These are phyloP conservation scores for Picea abies DNA, from an alignment of 83 land plant genomes.

Conservation along the genomic window DNA sequence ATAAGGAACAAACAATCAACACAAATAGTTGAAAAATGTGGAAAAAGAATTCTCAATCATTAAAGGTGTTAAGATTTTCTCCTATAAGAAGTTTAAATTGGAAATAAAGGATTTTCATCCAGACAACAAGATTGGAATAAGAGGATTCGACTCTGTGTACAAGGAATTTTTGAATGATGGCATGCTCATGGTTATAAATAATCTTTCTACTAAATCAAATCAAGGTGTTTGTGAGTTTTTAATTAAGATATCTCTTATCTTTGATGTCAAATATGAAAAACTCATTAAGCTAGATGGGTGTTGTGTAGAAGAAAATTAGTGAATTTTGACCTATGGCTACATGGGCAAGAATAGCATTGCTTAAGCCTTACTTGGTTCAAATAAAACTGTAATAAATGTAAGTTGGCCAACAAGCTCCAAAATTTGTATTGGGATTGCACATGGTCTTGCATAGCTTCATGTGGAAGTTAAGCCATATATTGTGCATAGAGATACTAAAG, in stretches of 20 bases:
- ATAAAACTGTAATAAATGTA: conserved; percentile 4
- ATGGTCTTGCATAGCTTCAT: conserved; percentile 45
- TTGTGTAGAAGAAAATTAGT: conserved; percentile 16
- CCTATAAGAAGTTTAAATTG: too few species aligned
- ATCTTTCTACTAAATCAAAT: conserved; percentile 45
- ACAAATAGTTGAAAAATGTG: too few species aligned
- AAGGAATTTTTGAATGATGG: conserved; percentile 59
- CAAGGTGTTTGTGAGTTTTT: conserved; percentile 51
- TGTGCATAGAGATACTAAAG: conserved; percentile 72
- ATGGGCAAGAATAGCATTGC: conserved; percentile 57
- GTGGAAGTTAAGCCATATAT: conserved; percentile 19
- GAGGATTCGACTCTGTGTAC: too few species aligned
- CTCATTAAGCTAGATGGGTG: conserved; percentile 55
- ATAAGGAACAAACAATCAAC: too few species aligned
- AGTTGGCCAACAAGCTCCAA: conserved; percentile 50
- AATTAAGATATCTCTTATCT: conserved; percentile 37
- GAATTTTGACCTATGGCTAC: conserved; percentile 50
- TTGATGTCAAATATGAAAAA: conserved; percentile 40
- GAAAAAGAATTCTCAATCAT: too few species aligned
- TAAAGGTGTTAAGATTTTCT: too few species aligned
- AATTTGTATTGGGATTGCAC: conserved; percentile 52
- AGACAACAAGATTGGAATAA: too few species aligned
- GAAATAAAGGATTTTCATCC: too few species aligned
- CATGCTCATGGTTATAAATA: conserved; percentile 45
- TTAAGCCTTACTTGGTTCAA: conserved; percentile 31